Evolutionary conservation across 176 grass and related monocot genomes (phyloP), one percentile per base, ranked within the genome.

Genomic region (Ensete glaucum): DNA sequence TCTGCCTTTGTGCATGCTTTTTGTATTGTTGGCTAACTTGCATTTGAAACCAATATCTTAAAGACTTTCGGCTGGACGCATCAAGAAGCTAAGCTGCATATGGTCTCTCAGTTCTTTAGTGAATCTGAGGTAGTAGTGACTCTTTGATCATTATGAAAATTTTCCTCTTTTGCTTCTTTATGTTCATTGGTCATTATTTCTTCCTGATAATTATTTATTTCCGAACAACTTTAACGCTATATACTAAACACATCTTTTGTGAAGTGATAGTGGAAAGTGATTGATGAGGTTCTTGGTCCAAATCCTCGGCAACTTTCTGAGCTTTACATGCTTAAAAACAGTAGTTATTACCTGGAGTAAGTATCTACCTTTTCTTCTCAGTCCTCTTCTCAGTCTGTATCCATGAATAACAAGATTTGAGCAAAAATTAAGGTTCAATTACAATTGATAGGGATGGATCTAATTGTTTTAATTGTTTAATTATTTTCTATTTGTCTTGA

Each of bases 201-300:
- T 6, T 24, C 19, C 29, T 34, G 29, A 3, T 34, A 34, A 34
- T 34, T 34, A 34, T 34, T 34, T 34, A 34, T 34, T 34, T 34
- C 29, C 4, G 29, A 59, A 64, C 22, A 59, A 24, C 49, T 77
- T 81, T 4, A 34, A 65, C 77, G 60, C 52, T 69, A 67, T 70
- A 86, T 80, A 74, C 87, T 24, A 63, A 81, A 53, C 91, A 86
- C 25, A 70, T 70, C 67, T 70, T 50, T 83, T 85, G 84, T 98
- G 90, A 93, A 98, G 88, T 98, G 93, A 73, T 98, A 98, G 95
- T 98, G 95, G 95, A 89, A 93, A 98, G 88, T 89, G 85, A 82
- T 98, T 27, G 86, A 93, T 76, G 95, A 98, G 78, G 69, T 98
- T 83, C 88, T 98, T 87, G 95, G 95, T 51, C 68, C 88, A 83